These are phyloP conservation scores for Metschnikowia similis DNA, from an alignment of 805 yeast genomes.

Conservation along the genomic window DNA sequence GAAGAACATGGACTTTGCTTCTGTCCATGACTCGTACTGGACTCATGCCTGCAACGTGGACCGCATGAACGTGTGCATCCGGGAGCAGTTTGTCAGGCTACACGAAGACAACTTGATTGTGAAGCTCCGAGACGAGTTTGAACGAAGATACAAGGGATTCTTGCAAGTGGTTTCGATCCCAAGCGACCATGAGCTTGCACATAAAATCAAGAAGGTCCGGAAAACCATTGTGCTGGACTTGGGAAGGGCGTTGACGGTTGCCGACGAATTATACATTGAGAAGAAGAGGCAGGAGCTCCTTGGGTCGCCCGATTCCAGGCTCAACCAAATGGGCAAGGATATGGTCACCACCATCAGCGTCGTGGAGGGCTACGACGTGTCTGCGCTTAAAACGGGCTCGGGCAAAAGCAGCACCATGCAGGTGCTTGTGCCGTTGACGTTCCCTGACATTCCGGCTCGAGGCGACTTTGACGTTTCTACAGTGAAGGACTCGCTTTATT, in stretches of 20 bases:
- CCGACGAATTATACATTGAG: constrained; percentile 74
- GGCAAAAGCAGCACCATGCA: constrained; percentile 28
- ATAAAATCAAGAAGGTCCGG: constrained; percentile 47
- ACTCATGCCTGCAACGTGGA: constrained; percentile 88
- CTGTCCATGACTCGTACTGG: constrained; percentile 98
- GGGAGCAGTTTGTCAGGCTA: constrained; percentile 75
- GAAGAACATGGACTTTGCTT: constrained; percentile 68
- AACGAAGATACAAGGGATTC: constrained; percentile 69
- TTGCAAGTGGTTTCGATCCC: constrained; percentile 58
- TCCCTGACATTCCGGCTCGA: constrained; percentile 71
- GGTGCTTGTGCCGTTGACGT: constrained; percentile 60
- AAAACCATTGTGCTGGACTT: constrained; percentile 43
- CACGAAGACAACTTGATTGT: constrained; percentile 72
- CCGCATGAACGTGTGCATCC: constrained; percentile 60
- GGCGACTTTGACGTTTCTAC: constrained; percentile 80
- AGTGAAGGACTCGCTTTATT: constrained; percentile 71
- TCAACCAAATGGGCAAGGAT: constrained; percentile 44
- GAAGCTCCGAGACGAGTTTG: constrained; percentile 72
- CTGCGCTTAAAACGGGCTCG: constrained; percentile 20
- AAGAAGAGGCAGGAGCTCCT: constrained; percentile 54
- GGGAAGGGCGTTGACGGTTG: constrained; percentile 55
- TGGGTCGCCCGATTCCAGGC: constrained; percentile 47
- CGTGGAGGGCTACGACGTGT: constrained; percentile 30
- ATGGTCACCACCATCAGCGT: constrained; percentile 73
- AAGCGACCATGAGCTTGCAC: constrained; percentile 47